Percentiles rank a stretch among this genome's conserved stretches.
phyloP scores from a whole-genome alignment of 2,329 filamentous ascomycete genomes.

The Myriosclerotinia scirpicola region DNA sequence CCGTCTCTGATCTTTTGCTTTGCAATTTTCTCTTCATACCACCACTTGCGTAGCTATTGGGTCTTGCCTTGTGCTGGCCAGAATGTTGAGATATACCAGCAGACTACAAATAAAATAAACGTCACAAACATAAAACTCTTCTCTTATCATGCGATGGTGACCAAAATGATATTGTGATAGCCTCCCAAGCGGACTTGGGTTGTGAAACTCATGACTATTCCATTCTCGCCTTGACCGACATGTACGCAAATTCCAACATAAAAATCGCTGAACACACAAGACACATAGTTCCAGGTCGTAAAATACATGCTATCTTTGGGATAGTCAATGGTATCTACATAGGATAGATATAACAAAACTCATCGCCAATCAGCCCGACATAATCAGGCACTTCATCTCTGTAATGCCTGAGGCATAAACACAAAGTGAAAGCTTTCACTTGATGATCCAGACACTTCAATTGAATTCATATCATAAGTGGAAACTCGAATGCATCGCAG shows the following conservation, averaged over 20 bases:
- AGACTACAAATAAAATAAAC: slow-evolving; percentile 23
- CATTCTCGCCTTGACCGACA: too few species aligned
- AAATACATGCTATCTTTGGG: too few species aligned
- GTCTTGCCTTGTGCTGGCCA: slow-evolving; percentile 35
- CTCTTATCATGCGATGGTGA: slow-evolving; percentile 23
- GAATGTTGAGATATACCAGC: slow-evolving; percentile 26
- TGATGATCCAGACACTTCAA: background rate
- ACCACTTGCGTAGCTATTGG: slow-evolving; percentile 25
- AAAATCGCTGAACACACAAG: too few species aligned
- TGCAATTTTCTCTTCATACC: slow-evolving; percentile 26
- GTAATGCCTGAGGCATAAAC: slow-evolving; percentile 17
- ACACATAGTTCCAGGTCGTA: too few species aligned
- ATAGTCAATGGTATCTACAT: too few species aligned
- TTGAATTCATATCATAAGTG: background rate
- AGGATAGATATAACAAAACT: too few species aligned
- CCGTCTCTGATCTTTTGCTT: slow-evolving; percentile 33
- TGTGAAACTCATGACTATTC: background rate
- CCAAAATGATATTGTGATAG: background rate
- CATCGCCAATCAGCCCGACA: too few species aligned
- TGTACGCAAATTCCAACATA: too few species aligned
- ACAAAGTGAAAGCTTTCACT: background rate
- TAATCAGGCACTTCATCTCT: background rate
- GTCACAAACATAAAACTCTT: slow-evolving; percentile 10
- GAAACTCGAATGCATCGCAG: background rate
- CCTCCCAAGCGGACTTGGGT: too few species aligned